Percentiles rank a stretch among this genome's conserved stretches.
These are phyloP conservation scores for Astrothelium subdiscretum DNA, from an alignment of 495 filamentous ascomycete species.

Conservation along the genomic window DNA sequence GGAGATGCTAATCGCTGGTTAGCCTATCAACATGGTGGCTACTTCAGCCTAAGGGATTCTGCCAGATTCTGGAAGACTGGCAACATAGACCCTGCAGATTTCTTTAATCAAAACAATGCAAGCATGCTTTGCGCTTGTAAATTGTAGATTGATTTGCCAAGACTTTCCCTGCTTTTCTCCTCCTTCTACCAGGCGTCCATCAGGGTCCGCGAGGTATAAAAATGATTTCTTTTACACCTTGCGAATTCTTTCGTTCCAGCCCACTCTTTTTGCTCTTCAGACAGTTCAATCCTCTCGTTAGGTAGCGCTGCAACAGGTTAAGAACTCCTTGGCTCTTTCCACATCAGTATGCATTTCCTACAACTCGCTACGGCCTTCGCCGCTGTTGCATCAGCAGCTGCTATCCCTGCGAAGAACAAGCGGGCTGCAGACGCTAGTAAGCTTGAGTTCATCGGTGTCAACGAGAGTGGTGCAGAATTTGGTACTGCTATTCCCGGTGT, in stretches of 20 bases:
- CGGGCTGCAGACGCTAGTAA: not conserved
- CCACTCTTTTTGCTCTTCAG: not conserved
- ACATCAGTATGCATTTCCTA: slow-evolving; percentile 12
- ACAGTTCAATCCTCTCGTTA: not conserved
- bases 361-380: slow-evolving; percentile 5
- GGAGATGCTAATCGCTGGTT: not conserved
- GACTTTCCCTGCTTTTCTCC: not conserved
- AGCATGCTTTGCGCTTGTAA: not conserved
- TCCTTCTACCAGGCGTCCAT: not conserved
- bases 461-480: slow-evolving; percentile 19
- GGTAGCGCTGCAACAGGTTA: not conserved
- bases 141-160: not conserved
- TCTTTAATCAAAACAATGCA: not conserved
- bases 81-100: not conserved
- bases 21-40: not conserved
- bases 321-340: not conserved
- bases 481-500: slow-evolving; percentile 16
- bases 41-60: not conserved
- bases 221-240: not conserved
- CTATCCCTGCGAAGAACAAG: not conserved
- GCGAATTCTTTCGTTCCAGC: not conserved
- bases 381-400: slow-evolving; percentile 17
- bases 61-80: not conserved
- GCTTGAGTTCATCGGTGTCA: slow-evolving; percentile 12
- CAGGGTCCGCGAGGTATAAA: not conserved